phyloP scores from a whole-genome alignment of 768 basidiomycete species.

The Gymnopilus junonius region DNA sequence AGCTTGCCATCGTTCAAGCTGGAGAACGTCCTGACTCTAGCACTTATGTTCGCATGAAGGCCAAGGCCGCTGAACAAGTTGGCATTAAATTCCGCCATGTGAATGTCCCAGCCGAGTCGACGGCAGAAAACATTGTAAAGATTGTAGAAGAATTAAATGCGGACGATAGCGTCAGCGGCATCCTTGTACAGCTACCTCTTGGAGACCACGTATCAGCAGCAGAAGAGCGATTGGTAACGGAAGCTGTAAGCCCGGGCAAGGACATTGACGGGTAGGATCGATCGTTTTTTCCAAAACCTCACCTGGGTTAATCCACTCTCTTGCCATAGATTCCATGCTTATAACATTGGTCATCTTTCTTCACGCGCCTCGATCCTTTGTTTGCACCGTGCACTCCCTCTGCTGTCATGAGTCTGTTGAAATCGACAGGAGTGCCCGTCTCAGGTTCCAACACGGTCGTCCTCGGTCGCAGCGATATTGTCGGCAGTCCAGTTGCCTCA shows the following conservation, averaged over 20 bases:
- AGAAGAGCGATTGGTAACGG: conserved; percentile 91
- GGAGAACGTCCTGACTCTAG: conserved; percentile 90
- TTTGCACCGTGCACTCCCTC: conserved; percentile 96
- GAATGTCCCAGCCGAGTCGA: conserved; percentile 65
- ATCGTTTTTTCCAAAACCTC: background rate
- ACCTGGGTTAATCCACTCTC: background rate
- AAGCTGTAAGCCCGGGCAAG: conserved; percentile 91
- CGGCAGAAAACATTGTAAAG: conserved; percentile 75
- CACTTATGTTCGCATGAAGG: conserved; percentile 97
- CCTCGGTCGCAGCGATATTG: conserved; percentile 96
- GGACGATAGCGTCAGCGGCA: conserved; percentile 81
- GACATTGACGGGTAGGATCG: conserved; percentile 89
- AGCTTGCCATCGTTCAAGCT: conserved; percentile 92
- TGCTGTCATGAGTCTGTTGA: conserved; percentile 88
- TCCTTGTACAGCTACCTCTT: conserved; percentile 95
- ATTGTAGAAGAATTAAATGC: conserved; percentile 82
- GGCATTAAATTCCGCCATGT: conserved; percentile 90
- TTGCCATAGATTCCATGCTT: conserved; percentile 87
- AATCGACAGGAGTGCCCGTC: conserved; percentile 80
- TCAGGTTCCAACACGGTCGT: conserved; percentile 87
- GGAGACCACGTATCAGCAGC: conserved; percentile 80
- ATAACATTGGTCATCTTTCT: conserved; percentile 95
- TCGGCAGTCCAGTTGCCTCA: conserved; percentile 92
- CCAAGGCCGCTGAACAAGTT: conserved; percentile 92
- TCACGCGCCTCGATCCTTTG: conserved; percentile 88